A percentile compares a stretch with the other conserved stretches of the same genome.
phyloP scores from a whole-genome alignment of 495 filamentous ascomycete genomes.

The Penicillium fimorum region DNA sequence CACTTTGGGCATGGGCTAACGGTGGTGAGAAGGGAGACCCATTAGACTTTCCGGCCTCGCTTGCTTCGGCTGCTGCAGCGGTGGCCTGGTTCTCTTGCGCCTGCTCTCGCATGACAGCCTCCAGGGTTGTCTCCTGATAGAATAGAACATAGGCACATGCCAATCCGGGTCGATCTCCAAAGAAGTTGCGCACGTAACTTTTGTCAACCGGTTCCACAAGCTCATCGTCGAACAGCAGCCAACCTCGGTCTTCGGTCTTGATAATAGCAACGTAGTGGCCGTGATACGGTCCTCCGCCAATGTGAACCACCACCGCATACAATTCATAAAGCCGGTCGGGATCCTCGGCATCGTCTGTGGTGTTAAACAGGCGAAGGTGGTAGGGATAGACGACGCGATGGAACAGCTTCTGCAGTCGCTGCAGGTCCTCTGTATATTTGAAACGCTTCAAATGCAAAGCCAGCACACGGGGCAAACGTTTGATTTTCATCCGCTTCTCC shows the following conservation, averaged over 20 bases:
- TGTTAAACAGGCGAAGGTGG: constrained; percentile 94
- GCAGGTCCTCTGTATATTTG: constrained; percentile 95
- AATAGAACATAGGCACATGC: constrained; percentile 97
- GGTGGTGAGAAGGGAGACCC: constrained; percentile 28
- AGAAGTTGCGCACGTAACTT: constrained; percentile 95
- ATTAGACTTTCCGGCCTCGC: constrained; percentile 54
- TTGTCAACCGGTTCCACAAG: constrained; percentile 98
- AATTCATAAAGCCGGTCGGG: constrained; percentile 93
- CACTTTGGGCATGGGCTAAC: constrained; percentile 44
- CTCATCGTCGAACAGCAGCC: constrained; percentile 96
- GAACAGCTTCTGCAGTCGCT: constrained; percentile 91
- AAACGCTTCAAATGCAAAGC: constrained; percentile 94
- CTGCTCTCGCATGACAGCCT: constrained; percentile 81
- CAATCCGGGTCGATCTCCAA: constrained; percentile 85
- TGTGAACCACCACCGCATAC: constrained; percentile 98
- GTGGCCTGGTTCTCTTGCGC: constrained; percentile 72
- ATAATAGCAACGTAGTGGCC: constrained; percentile 97
- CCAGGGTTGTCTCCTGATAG: constrained; percentile 93
- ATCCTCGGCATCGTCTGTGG: constrained; percentile 93
- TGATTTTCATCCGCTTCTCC: constrained; percentile 99
- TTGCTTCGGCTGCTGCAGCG: constrained; percentile 45
- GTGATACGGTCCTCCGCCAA: constrained; percentile 96
- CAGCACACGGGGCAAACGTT: constrained; percentile 85
- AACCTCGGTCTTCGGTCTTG: constrained; percentile 94
- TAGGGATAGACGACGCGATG: constrained; percentile 97